Conservation (phyloP, 2,329 filamentous ascomycete genomes). For the Fusarium tjaetaba region DNA sequence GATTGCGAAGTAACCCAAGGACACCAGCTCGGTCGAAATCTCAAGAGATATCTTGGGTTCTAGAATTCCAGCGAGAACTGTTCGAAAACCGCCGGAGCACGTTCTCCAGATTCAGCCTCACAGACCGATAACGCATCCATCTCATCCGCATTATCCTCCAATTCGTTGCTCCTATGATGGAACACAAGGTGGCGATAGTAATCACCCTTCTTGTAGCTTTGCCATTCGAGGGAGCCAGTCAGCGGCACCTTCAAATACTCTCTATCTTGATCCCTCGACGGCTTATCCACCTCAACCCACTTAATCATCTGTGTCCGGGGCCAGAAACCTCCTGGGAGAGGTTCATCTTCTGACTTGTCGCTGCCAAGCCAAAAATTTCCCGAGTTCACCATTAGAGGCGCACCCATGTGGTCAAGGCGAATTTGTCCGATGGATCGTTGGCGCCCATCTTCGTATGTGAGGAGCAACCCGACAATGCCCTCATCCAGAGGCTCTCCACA, state of each 20-base stretch:
- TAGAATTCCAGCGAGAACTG: not conserved
- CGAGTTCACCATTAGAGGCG: accelerated
- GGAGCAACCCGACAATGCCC: not conserved
- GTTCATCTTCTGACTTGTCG: accelerated
- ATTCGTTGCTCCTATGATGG: too few relatives aligned
- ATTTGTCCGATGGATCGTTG: not conserved
- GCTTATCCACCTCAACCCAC: not conserved
- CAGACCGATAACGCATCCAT: too few relatives aligned
- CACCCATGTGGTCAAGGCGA: not conserved
- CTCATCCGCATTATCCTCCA: too few relatives aligned
- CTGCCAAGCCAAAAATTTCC: not conserved
- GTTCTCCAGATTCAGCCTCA: not conserved
- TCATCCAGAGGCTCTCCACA: too few relatives aligned
- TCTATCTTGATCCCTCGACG: accelerated
- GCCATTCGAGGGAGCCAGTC: not conserved
- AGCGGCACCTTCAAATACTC: not conserved
- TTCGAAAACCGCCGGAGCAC: too few relatives aligned
- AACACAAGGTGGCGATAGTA: too few relatives aligned
- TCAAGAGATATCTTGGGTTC: too few relatives aligned
- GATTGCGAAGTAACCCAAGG: too few relatives aligned
- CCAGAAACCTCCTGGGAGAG: not conserved
- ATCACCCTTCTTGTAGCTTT: too few relatives aligned
- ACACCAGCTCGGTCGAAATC: too few relatives aligned
- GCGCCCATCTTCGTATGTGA: not conserved
- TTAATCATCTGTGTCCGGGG: not conserved